Evolutionary conservation across 768 basidiomycete species (phyloP).

Genomic region (Favolaschia claudopus): DNA sequence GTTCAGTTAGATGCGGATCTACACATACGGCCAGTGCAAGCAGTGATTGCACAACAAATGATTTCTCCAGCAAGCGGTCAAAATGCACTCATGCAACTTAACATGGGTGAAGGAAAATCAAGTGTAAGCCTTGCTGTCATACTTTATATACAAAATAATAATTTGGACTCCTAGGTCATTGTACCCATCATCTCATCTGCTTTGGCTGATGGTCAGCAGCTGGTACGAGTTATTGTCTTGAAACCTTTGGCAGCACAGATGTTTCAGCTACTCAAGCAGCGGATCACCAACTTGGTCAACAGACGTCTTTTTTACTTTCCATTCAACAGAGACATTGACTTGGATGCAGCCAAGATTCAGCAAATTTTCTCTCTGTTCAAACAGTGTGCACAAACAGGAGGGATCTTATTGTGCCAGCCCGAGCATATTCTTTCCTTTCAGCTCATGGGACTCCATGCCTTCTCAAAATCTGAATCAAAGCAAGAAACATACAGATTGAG

Average conservation of each 20-base stretch:
- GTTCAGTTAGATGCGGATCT: constrained; percentile 52
- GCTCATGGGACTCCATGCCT: constrained; percentile 45
- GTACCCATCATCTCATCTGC: constrained; percentile 50
- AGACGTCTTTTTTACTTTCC: constrained; percentile 58
- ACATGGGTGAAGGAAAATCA: constrained; percentile 68
- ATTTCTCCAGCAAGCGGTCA: constrained; percentile 35
- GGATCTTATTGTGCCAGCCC: constrained; percentile 57
- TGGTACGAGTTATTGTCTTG: constrained; percentile 59
- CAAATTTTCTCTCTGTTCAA: constrained; percentile 41
- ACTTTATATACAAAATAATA: neutral
- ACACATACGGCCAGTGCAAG: constrained; percentile 51
- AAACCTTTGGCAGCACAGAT: constrained; percentile 56
- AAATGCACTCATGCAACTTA: constrained; percentile 56
- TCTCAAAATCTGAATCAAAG: neutral
- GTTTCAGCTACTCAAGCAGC: constrained; percentile 55
- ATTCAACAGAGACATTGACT: constrained; percentile 50
- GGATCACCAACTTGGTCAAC: constrained; percentile 52
- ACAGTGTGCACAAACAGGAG: constrained; percentile 46
- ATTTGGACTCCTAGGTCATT: constrained; percentile 50
- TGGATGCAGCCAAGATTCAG: constrained; percentile 24
- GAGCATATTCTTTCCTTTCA: constrained; percentile 62
- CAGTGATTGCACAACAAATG: constrained; percentile 30
- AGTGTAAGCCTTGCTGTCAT: constrained; percentile 18
- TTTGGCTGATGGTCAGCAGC: constrained; percentile 50
- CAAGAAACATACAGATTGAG: constrained; percentile 27